Base-by-base conservation (phyloP, 2,329 filamentous ascomycete species). In the Fusarium aywerte region DNA sequence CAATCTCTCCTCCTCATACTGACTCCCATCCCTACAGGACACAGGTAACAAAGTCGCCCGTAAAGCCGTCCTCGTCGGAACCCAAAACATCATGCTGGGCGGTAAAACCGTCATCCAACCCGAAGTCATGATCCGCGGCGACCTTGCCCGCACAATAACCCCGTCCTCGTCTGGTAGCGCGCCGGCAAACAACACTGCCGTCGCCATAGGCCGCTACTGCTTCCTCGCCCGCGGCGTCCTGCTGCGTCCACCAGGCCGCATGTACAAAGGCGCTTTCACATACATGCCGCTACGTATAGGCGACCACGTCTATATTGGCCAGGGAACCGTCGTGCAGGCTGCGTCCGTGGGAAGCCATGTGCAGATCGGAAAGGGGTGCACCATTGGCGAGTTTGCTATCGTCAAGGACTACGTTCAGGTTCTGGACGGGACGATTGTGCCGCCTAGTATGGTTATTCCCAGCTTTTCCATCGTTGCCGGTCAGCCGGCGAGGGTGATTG, bases 1-100 rank as follows among this genome's bases (percentile, higher is more conserved):
- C n/a, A n/a, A n/a, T 16, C 23, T 20, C 35, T 56, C 45, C 33
- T 25, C 20, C 31, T 36, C 25, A 44, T 31, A 25, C 51, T 57
- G 13, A 62, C 29, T 3, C 16, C 60, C 2, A 25, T 20, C 18
- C n/a, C n/a, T n/a, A 9, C 71, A 97, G 94, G 95, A 98, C 81
- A 97, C 94, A 4, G 96, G 96, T 70, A 99, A 99, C 86, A 98
- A 98, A 82, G 96, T 99, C 74, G 95, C 94, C 36, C 92, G 96
- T 70, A 93, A 93, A 71, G 92, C 93, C 65, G 90, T 91, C 76
- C 92, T 99, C 72, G 92, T 97, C 75, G 96, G 96, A 74, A 97
- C 95, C 21, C 93, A 97, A 73, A 97, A 98, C 81, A 98, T 99
- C 80, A 97, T 97, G 80, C 90, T 99, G 3, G 96, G 93, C 71